Evolutionary conservation across 2,329 filamentous ascomycete species (phyloP), one percentile per base, ranked within the genome.

Genomic region (Furcasterigmium furcatum): DNA sequence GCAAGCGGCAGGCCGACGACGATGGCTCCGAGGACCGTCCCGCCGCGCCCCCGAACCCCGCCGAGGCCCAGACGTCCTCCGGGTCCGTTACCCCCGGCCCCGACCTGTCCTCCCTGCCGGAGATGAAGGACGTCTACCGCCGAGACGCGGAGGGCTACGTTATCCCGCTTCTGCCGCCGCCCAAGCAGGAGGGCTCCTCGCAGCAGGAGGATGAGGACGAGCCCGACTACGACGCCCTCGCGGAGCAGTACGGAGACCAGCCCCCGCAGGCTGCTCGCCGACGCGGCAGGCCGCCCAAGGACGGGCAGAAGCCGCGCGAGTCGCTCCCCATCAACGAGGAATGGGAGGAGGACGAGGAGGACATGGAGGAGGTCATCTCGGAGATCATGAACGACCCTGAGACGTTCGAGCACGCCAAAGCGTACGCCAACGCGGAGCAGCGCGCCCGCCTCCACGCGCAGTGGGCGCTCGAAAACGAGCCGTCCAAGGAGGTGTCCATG

Each of bases 311-410:
- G 16, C 52, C 61, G 10, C 71, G 66, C 41, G 63, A 74, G 1
- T 72, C 74, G 22, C 63, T 83, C 40, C 75, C 72, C 2, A 79
- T 84, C 46, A 74, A 80, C 43, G 78, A 83, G 12, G 82, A 83
- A 47, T 84, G 81, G 79, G 74, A 77, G 44, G 68, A 71, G 20
- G 79, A 81, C 39, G 85, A 88, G 56, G 77, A 80, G 51, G 75
- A 79, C 40, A 70, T 91, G 1, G 85, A 88, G 57, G 69, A 76
- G 16, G 83, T 90, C 57, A 89, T 92, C 58, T 79, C 81, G 12
- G 79, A 83, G 49, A 80, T 88, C 45, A 79, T 91, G 54, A 79
- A 78, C 55, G 77, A 86, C 53, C 79, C 81, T 1, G 66, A 77
- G 41, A 79, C 76, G 4, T 65, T 73, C 46, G 71, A 77, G 44